These are phyloP conservation scores for Starmerella riodocensis DNA, from an alignment of 805 yeast species.

Conservation along the genomic window DNA sequence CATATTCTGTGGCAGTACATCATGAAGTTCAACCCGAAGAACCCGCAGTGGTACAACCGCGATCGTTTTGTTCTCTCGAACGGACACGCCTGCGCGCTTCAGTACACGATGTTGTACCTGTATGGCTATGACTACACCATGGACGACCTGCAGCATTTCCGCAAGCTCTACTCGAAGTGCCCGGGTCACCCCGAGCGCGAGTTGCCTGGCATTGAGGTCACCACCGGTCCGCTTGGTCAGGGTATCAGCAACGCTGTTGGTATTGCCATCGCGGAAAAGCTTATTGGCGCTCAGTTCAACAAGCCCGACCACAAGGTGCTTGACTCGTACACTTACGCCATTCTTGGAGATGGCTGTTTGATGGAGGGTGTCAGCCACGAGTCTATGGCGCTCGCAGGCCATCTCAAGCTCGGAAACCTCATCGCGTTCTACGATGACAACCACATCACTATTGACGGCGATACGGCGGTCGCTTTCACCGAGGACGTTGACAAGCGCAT, in stretches of 20 bases:
- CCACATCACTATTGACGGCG: slow-evolving; percentile 92
- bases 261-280: slow-evolving; percentile 85
- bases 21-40: slow-evolving; percentile 77
- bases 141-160: slow-evolving; percentile 79
- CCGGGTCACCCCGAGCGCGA: slow-evolving; percentile 97
- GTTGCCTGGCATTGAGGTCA: slow-evolving; percentile 86
- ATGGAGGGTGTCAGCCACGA: slow-evolving; percentile 96
- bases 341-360: slow-evolving; percentile 96
- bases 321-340: slow-evolving; percentile 61
- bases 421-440: slow-evolving; percentile 94
- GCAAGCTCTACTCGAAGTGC: slow-evolving; percentile 79
- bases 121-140: slow-evolving; percentile 69
- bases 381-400: slow-evolving; percentile 92
- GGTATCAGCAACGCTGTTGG: slow-evolving; percentile 96
- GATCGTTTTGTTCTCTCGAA: slow-evolving; percentile 90
- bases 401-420: slow-evolving; percentile 80
- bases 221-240: slow-evolving; percentile 98
- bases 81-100: slow-evolving; percentile 90
- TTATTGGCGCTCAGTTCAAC: slow-evolving; percentile 85
- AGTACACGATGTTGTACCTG: slow-evolving; percentile 73
- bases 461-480: slow-evolving; percentile 77
- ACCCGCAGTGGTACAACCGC: slow-evolving; percentile 86
- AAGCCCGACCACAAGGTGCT: slow-evolving; percentile 65
- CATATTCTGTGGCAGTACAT: slow-evolving; percentile 65
- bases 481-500: slow-evolving; percentile 79